Base-by-base conservation (phyloP, 2,329 filamentous ascomycete genomes). In the Aaosphaeria pasadenensis region DNA sequence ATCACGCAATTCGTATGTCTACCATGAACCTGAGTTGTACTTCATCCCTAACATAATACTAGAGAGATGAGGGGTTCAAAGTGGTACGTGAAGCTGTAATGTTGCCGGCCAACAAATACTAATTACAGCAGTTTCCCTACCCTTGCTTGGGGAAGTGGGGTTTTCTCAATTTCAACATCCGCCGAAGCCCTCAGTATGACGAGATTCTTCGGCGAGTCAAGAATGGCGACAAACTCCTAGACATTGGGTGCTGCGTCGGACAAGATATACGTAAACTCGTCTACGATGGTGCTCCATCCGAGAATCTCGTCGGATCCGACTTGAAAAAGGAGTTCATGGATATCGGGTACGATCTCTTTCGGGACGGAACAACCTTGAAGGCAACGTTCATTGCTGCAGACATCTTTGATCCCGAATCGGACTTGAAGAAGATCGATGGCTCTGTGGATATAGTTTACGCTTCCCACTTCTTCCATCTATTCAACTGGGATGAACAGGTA, bases 321-420 rank as follows among this genome's bases (percentile, higher is more conserved):
- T 50, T 77, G 30, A 56, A 62, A 41, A 47, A 54, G 6, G 51
- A 58, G 2, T 81, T 85, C 55, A 73, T 83, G 54, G 73, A 81
- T 13, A 67, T 81, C 13, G 82, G 82, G 17, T 83, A 67, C 47
- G 60, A 68, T 9, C 48, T 71, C 31, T 72, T 72, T 48, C 53
- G 57, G 4, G 69, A 72, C 54, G 59, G 58, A 40, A 54, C 66
- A 4, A 71, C 51, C 24, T 61, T 83, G 7, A 73, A 71, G 31
- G 74, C 74, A 1, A 71, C 68, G 1, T 83, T 84, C 55, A 71
- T 84, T 36, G 60, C 74, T 3, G 80, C 77, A 17, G 77, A 83
- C 50, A 64, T 82, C 32, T 60, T 70, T 32, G 59, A 66, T 33
- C 31, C 54, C 5, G 49, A 62, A 9, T 66, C 65, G 1, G 53